Evolutionary conservation across 768 basidiomycete genomes (phyloP).

Genomic region (Daedaleopsis sinensis): DNA sequence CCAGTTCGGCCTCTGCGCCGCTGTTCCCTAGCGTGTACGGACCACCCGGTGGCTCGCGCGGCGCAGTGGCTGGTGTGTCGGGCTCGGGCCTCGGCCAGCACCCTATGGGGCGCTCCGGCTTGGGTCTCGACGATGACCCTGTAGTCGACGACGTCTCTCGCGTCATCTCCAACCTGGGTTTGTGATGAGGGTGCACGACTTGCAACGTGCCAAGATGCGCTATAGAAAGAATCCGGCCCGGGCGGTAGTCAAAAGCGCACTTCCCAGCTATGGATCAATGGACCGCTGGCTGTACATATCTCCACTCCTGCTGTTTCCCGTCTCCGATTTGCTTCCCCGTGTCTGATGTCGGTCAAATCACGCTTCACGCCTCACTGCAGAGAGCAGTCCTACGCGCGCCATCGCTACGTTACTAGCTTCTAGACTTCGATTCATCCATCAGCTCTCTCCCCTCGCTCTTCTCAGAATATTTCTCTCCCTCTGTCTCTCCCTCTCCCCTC

Average conservation of each 20-base stretch:
- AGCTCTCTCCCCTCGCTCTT: slow-evolving; percentile 20
- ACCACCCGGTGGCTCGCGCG: slow-evolving; percentile 38
- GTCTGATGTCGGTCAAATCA: neutral
- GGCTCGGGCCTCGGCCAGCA: slow-evolving; percentile 29
- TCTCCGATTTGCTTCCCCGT: neutral
- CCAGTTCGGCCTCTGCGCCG: slow-evolving; percentile 76
- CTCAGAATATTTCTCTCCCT: neutral
- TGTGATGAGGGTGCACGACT: slow-evolving; percentile 22
- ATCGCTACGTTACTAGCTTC: slow-evolving; percentile 19
- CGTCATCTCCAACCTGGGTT: slow-evolving; percentile 62
- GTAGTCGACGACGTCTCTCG: slow-evolving; percentile 69
- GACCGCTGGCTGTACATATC: slow-evolving; percentile 18
- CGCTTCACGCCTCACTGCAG: slow-evolving; percentile 4
- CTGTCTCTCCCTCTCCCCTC: neutral
- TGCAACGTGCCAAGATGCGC: slow-evolving; percentile 2
- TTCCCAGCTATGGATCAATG: slow-evolving; percentile 12
- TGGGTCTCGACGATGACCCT: slow-evolving; percentile 53
- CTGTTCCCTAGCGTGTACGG: slow-evolving; percentile 88
- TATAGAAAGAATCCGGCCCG: slow-evolving; percentile 12
- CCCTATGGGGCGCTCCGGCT: slow-evolving; percentile 26
- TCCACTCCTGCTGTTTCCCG: slow-evolving; percentile 1
- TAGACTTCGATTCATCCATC: slow-evolving; percentile 19
- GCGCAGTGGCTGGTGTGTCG: slow-evolving; percentile 30
- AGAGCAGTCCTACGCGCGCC: slow-evolving; percentile 16
- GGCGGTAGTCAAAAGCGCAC: slow-evolving; percentile 16